Percentiles rank a stretch among this genome's conserved stretches.
Conservation (phyloP, 352 stramenopile genomes). For the Phytophthora vignae region DNA sequence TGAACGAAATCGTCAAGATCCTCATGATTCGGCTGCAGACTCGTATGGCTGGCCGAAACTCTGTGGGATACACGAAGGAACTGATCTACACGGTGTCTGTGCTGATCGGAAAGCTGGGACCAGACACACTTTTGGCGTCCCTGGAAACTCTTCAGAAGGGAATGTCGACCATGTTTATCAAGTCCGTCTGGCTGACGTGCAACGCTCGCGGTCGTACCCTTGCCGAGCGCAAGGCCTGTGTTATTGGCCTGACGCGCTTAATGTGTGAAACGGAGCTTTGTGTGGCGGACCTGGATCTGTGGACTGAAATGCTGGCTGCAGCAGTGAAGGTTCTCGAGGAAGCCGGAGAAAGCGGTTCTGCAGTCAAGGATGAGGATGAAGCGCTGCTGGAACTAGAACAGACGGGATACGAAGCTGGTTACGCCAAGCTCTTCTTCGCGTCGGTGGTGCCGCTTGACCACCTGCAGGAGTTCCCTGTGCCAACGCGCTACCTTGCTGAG, state of each 20-base stretch:
- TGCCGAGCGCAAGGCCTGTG: constrained; percentile 72
- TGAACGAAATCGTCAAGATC: constrained; percentile 95
- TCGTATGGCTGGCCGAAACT: constrained; percentile 90
- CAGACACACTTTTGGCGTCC: constrained; percentile 74
- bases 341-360: constrained; percentile 58
- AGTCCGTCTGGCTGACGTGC: constrained; percentile 90
- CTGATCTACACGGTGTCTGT: constrained; percentile 92
- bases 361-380: constrained; percentile 85
- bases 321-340: constrained; percentile 72
- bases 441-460: constrained; percentile 86
- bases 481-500: constrained; percentile 71
- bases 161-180: constrained; percentile 93
- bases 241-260: constrained; percentile 73
- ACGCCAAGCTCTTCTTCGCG: constrained; percentile 94
- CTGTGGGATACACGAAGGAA: constrained; percentile 82
- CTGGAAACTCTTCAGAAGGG: constrained; percentile 91
- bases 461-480: constrained; percentile 76
- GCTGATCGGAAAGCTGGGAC: constrained; percentile 91
- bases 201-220: constrained; percentile 72
- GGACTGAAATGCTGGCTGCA: constrained; percentile 57
- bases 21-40: constrained; percentile 95
- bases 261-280: constrained; percentile 82
- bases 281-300: constrained; percentile 56
- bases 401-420: constrained; percentile 94
- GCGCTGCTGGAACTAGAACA: constrained; percentile 79